Base-by-base conservation (phyloP, 106 monocot species). In the Platanthera guangdongensis region DNA sequence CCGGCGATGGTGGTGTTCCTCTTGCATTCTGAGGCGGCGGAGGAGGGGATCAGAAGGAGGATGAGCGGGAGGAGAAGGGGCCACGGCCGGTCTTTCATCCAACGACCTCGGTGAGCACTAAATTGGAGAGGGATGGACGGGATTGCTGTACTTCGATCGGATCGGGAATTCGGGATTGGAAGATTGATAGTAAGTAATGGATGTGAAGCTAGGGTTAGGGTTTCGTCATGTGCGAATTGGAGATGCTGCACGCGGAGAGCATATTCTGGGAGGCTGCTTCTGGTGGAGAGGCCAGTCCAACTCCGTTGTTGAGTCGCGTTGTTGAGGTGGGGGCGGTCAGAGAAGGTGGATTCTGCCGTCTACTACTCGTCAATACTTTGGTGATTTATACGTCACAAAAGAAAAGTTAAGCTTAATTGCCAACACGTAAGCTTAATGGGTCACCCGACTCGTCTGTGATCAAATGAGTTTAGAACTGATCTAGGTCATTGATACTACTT, bases 1-100 rank as follows among this genome's bases (percentile, higher is more conserved):
- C 87, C 90, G 6, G 75, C 60, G 8, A 90, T 73, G 51, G 74
- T 57, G 49, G 86, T 80, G 77, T 83, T 78, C 48, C 53, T 59
- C 47, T 28, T 39, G 81, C 86, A 78, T n/a, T 55, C 52, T 19
- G 70, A 51, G 50, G 75, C 64, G 12, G 72, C 7, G 69, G 78
- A 4, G 39, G 72, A 30, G 52, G 50, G 47, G 51, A 39, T 50
- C 48, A 63, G 48, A 78, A 82, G 74, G 82, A 53, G 22, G 68
- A 78, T 3, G 77, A 78, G 25, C 48, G 78, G 50, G 73, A 78
- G 15, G 30, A 74, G 4, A 60, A 51, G 21, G 51, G 45, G 3
- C 21, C 70, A 70, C 47, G 21, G 49, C 22, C 62, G 22, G 8
- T 71, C 73, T 71, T 79, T 80, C 85, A 90, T 86, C 19, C 51